Percentiles rank a stretch among this genome's conserved stretches.
Evolutionary conservation across 2,329 filamentous ascomycete species (phyloP).

Genomic region (Aspergillus amoenus): DNA sequence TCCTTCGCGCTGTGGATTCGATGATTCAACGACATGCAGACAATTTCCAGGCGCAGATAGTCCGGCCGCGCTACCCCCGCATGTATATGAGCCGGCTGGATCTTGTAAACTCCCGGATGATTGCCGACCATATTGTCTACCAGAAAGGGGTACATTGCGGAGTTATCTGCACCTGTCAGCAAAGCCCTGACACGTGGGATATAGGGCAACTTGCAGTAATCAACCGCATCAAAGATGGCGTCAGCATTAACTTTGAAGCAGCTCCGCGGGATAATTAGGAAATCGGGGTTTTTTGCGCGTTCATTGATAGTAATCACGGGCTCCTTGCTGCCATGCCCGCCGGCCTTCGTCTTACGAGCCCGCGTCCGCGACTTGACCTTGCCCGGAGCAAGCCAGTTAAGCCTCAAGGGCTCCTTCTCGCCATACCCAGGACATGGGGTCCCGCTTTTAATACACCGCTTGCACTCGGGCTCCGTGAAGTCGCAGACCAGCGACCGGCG

Average conservation of each 20-base stretch:
- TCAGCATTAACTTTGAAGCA: not conserved
- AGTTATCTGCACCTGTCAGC: not conserved
- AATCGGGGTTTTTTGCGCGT: not conserved
- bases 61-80: slow-evolving; percentile 22
- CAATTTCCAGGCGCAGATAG: slow-evolving; percentile 28
- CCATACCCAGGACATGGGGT: slow-evolving; percentile 43
- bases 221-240: not conserved
- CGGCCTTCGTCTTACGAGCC: not conserved
- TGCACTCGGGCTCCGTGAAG: slow-evolving; percentile 36
- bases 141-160: not conserved
- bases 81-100: slow-evolving; percentile 13
- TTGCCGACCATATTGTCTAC: not conserved
- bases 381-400: slow-evolving; percentile 13
- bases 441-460: slow-evolving; percentile 34
- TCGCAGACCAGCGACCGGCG: slow-evolving; percentile 45
- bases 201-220: not conserved
- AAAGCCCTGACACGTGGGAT: not conserved
- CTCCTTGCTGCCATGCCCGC: no score
- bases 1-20: slow-evolving; percentile 29
- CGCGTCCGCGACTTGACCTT: not conserved
- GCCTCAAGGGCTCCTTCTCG: slow-evolving; percentile 34
- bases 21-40: slow-evolving; percentile 36
- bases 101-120: not conserved
- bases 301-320: no score
- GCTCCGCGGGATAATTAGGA: not conserved